Percentiles rank a stretch among this genome's conserved stretches.
phyloP scores from a whole-genome alignment of 2,329 filamentous ascomycete species.

The Fusarium udum region DNA sequence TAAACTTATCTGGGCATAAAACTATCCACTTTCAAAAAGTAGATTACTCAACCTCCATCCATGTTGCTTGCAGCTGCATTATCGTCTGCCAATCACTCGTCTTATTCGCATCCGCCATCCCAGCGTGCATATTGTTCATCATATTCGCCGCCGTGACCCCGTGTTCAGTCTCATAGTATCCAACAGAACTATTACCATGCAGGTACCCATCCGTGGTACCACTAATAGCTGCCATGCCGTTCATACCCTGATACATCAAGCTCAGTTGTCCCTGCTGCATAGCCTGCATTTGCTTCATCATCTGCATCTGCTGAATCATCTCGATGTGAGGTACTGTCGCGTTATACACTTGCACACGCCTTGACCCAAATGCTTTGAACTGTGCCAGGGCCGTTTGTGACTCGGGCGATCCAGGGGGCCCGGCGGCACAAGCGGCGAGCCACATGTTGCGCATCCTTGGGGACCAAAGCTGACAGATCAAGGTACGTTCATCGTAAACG shows the following conservation, averaged over 20 bases:
- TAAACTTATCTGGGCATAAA: not conserved
- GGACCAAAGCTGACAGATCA: constrained; percentile 52
- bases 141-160: constrained; percentile 48
- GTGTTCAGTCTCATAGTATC: constrained; percentile 49
- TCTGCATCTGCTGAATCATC: constrained; percentile 42
- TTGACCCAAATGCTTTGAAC: constrained; percentile 43
- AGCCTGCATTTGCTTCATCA: constrained; percentile 46
- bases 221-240: constrained; percentile 40
- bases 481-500: constrained; percentile 33
- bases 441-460: constrained; percentile 52
- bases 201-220: constrained; percentile 44
- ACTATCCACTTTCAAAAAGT: fast-evolving
- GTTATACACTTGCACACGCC: constrained; percentile 44
- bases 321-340: constrained; percentile 45
- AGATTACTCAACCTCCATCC: constrained; percentile 47
- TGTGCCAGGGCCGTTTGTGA: constrained; percentile 38
- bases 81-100: constrained; percentile 43
- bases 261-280: constrained; percentile 48
- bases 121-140: constrained; percentile 46
- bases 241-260: constrained; percentile 48
- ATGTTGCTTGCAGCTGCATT: constrained; percentile 39
- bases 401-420: constrained; percentile 38
- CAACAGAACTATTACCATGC: constrained; percentile 49
- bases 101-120: constrained; percentile 43
- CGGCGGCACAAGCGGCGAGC: constrained; percentile 42